Evolutionary conservation across 345 rosid species (phyloP).

Genomic region (Dipteronia sinensis): DNA sequence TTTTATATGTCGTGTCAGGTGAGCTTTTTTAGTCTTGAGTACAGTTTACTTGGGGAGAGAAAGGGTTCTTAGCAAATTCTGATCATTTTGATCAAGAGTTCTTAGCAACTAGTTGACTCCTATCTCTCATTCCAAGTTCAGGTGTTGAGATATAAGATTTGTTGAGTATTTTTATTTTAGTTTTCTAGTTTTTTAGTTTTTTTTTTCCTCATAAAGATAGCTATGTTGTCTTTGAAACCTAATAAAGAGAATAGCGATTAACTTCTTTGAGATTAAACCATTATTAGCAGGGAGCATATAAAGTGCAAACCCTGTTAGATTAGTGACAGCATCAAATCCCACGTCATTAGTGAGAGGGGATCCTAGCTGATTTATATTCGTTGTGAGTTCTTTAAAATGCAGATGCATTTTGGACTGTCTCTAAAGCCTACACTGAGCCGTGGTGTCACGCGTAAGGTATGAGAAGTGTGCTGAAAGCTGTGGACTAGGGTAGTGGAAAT

Average conservation of each 20-base stretch:
- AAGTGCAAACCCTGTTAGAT: not conserved
- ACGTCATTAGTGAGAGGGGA: not conserved
- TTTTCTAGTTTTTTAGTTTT: not conserved
- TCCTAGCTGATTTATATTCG: not conserved
- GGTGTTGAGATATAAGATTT: slow-evolving; percentile 3
- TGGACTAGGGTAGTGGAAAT: not conserved
- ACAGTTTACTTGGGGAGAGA: slow-evolving; percentile 4
- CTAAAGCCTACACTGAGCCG: not conserved
- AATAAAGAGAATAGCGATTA: not conserved
- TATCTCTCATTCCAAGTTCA: not conserved
- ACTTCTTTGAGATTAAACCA: not conserved
- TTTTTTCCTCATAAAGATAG: not conserved
- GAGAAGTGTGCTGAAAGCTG: slow-evolving; percentile 1
- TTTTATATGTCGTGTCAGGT: slow-evolving; percentile 2
- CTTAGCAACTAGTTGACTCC: not conserved
- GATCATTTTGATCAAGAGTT: not conserved
- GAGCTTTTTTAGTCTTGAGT: not conserved
- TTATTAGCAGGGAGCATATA: not conserved
- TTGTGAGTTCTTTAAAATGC: not conserved
- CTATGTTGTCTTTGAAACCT: not conserved
- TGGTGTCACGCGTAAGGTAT: not conserved
- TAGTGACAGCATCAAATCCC: not conserved
- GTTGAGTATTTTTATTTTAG: not conserved
- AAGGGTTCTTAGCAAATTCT: slow-evolving; percentile 6
- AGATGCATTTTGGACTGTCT: not conserved